Evolutionary conservation across 495 filamentous ascomycete species (phyloP).

Genomic region (Parachaetomium inaequale): DNA sequence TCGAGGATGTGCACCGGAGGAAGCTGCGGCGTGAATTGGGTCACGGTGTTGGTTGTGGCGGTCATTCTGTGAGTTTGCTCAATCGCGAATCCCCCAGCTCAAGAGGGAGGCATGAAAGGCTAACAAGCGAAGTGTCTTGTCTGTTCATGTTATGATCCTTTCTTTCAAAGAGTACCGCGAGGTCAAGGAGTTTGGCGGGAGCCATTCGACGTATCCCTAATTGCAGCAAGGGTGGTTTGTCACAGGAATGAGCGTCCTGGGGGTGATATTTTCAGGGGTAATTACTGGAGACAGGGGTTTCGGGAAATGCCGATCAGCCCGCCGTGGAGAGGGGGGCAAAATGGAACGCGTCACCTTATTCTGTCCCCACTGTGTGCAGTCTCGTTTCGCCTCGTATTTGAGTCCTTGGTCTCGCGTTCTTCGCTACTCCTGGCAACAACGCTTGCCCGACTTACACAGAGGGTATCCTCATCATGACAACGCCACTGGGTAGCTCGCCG

Average conservation of each 20-base stretch:
- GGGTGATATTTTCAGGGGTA: not conserved
- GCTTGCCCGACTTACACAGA: not conserved
- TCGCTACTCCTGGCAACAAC: not conserved
- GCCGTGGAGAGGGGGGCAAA: not conserved
- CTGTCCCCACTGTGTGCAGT: not conserved
- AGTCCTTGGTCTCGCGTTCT: not conserved
- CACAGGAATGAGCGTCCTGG: not conserved
- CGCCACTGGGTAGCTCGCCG: not conserved
- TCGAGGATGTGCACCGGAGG: not conserved
- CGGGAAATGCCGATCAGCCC: not conserved
- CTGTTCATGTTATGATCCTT: not conserved
- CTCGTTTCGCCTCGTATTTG: not conserved
- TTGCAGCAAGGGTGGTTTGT: not conserved
- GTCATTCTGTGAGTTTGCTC: conserved; percentile 11
- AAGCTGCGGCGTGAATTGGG: not conserved
- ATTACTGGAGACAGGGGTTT: not conserved
- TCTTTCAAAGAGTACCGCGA: not conserved
- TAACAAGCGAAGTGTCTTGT: not conserved
- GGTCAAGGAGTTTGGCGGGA: not conserved
- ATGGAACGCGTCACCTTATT: not conserved
- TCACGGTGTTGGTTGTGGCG: not conserved
- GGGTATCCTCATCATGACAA: not conserved
- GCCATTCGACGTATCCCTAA: not conserved
- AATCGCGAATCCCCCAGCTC: too few relatives aligned
- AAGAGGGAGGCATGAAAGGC: not conserved